Percentiles rank a stretch among this genome's conserved stretches.
phyloP scores from a whole-genome alignment of 225 moss, liverwort and hornwort genomes.

The Asterella californica region DNA sequence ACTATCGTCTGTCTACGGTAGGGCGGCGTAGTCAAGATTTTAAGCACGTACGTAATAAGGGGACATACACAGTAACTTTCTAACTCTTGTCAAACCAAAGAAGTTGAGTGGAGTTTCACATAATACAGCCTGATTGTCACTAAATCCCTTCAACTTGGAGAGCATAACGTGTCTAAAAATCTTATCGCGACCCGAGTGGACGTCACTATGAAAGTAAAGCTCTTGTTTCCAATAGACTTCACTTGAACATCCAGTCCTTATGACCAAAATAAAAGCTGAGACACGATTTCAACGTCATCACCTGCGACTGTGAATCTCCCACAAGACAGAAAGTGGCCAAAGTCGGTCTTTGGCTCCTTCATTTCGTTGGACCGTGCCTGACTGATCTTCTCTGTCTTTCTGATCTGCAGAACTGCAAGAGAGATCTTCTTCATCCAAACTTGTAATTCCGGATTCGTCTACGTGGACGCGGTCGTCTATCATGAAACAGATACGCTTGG shows the following conservation, averaged over 20 bases:
- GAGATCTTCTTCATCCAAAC: slow-evolving; percentile 60
- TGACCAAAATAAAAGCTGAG: neutral
- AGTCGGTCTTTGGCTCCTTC: slow-evolving; percentile 90
- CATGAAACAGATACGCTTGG: slow-evolving; percentile 93
- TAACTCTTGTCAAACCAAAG: too few species aligned
- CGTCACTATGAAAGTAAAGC: too few species aligned
- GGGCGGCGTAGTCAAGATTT: too few species aligned
- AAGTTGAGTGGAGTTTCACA: too few species aligned
- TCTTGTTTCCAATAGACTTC: neutral
- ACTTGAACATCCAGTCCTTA: neutral
- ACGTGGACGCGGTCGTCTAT: slow-evolving; percentile 88
- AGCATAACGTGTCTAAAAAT: neutral
- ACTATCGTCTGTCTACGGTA: too few species aligned
- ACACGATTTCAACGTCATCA: slow-evolving; percentile 20
- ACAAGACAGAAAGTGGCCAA: slow-evolving; percentile 83
- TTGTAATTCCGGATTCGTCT: slow-evolving; percentile 68
- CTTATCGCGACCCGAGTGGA: too few species aligned
- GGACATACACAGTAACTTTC: too few species aligned
- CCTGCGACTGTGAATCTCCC: slow-evolving; percentile 93
- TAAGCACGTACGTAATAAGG: too few species aligned
- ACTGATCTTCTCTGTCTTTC: slow-evolving; percentile 40
- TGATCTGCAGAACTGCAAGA: slow-evolving; percentile 52
- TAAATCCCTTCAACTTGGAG: neutral
- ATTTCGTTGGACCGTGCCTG: slow-evolving; percentile 57
- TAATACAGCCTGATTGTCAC: too few species aligned